phyloP scores from a whole-genome alignment of 2,329 filamentous ascomycete genomes.

The Trichothecium roseum region DNA sequence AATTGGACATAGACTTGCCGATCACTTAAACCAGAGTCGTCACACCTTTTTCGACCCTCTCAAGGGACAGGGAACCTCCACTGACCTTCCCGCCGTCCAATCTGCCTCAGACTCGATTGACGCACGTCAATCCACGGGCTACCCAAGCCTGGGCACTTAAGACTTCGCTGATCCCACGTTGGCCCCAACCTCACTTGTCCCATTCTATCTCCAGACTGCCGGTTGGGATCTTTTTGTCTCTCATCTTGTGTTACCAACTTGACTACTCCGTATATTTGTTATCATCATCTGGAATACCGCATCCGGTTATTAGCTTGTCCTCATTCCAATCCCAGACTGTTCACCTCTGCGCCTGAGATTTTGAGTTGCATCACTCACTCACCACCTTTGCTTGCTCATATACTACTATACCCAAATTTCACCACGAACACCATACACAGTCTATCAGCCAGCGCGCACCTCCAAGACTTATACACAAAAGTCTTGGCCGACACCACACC shows the following conservation, averaged over 20 bases:
- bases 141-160: conserved; percentile 38
- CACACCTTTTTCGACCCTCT: conserved; percentile 28
- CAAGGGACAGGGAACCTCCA: conserved; percentile 23
- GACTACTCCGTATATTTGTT: conserved; percentile 25
- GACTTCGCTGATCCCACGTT: conserved; percentile 48
- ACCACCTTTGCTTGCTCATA: not conserved
- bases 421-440: not conserved
- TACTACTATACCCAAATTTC: not conserved
- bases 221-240: conserved; percentile 22
- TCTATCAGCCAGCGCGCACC: not conserved
- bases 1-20: conserved; percentile 43
- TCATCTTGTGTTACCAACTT: conserved; percentile 33
- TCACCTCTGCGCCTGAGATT: not conserved
- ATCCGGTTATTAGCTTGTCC: conserved; percentile 37
- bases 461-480: too few relatives aligned
- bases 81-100: conserved; percentile 25
- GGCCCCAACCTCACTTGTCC: conserved; percentile 19
- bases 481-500: conserved; percentile 1
- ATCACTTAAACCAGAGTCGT: conserved; percentile 43
- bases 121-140: conserved; percentile 24
- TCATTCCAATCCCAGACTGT: too few relatives aligned
- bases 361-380: not conserved
- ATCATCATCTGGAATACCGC: conserved; percentile 28
- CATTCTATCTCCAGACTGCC: conserved; percentile 18
- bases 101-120: conserved; percentile 17